phyloP scores from a whole-genome alignment of 2,329 filamentous ascomycete species.

The Monosporascus sp. region DNA sequence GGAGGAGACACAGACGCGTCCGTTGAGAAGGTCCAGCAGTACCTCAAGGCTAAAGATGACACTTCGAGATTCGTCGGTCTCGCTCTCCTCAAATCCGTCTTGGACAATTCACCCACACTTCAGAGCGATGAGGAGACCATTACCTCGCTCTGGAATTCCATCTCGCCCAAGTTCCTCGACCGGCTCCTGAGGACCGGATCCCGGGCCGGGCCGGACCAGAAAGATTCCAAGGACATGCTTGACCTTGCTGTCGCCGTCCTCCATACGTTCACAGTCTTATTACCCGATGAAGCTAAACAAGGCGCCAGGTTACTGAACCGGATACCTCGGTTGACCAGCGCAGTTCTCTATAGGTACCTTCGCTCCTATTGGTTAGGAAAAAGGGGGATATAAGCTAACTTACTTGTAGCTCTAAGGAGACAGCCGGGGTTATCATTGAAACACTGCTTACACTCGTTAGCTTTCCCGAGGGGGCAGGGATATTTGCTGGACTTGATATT shows the following conservation, averaged over 20 bases:
- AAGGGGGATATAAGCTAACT: conserved; percentile 4
- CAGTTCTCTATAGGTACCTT: conserved; percentile 48
- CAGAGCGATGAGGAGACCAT: conserved; percentile 41
- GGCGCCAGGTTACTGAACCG: conserved; percentile 45
- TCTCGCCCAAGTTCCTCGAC: conserved; percentile 60
- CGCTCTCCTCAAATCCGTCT: conserved; percentile 58
- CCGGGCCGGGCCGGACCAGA: conserved; percentile 24
- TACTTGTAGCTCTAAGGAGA: conserved; percentile 42
- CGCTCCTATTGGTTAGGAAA: neutral
- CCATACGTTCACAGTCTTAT: conserved; percentile 54
- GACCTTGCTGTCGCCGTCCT: conserved; percentile 58
- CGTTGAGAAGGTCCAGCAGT: conserved; percentile 45
- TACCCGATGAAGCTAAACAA: conserved; percentile 42
- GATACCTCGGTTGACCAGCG: conserved; percentile 47
- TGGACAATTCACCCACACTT: conserved; percentile 54
- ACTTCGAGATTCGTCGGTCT: conserved; percentile 64
- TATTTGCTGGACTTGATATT: conserved; percentile 35
- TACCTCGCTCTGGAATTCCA: conserved; percentile 49
- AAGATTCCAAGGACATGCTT: conserved; percentile 54
- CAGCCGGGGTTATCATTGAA: conserved; percentile 48
- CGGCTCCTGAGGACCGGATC: conserved; percentile 53
- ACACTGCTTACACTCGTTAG: conserved; percentile 52
- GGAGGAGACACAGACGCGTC: conserved; percentile 3
- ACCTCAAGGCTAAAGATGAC: conserved; percentile 57
- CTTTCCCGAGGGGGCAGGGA: conserved; percentile 42